Percentiles rank a stretch among this genome's conserved stretches.
Conservation (phyloP, 1,284 basidiomycete genomes). For the Fomes fomentarius region DNA sequence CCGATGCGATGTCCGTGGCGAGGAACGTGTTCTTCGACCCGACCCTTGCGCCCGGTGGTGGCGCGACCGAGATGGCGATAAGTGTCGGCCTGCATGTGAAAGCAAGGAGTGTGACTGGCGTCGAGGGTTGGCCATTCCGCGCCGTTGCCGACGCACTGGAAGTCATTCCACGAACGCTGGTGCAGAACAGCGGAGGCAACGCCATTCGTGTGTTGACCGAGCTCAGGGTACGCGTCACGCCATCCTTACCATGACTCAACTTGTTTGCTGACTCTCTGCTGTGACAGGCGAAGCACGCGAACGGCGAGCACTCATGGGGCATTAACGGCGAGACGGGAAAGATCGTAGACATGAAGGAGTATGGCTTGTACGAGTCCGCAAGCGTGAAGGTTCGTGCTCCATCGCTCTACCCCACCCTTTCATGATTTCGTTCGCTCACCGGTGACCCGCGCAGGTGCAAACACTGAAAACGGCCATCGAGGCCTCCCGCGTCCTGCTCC, state of each 20-base stretch:
- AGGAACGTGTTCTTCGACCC: constrained; percentile 98
- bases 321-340: constrained; percentile 96
- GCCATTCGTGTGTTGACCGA: constrained; percentile 93
- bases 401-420: background rate
- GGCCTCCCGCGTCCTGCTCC: constrained; percentile 86
- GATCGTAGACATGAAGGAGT: constrained; percentile 93
- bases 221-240: constrained; percentile 60
- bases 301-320: constrained; percentile 89
- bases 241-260: background rate
- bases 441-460: constrained; percentile 66
- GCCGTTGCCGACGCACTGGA: constrained; percentile 97
- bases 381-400: constrained; percentile 78
- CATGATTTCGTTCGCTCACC: background rate
- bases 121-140: constrained; percentile 89
- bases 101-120: constrained; percentile 79
- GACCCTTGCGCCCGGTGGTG: constrained; percentile 88
- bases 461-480: constrained; percentile 98
- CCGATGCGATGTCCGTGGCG: constrained; percentile 97
- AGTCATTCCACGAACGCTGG: constrained; percentile 93
- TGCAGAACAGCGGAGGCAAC: constrained; percentile 96
- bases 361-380: constrained; percentile 93
- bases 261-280: background rate
- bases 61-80: constrained; percentile 98
- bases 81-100: constrained; percentile 87
- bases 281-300: constrained; percentile 88